Percentiles rank a stretch among this genome's conserved stretches.
phyloP scores from a whole-genome alignment of 2,329 filamentous ascomycete species.

The Endoconidiophora polonica region DNA sequence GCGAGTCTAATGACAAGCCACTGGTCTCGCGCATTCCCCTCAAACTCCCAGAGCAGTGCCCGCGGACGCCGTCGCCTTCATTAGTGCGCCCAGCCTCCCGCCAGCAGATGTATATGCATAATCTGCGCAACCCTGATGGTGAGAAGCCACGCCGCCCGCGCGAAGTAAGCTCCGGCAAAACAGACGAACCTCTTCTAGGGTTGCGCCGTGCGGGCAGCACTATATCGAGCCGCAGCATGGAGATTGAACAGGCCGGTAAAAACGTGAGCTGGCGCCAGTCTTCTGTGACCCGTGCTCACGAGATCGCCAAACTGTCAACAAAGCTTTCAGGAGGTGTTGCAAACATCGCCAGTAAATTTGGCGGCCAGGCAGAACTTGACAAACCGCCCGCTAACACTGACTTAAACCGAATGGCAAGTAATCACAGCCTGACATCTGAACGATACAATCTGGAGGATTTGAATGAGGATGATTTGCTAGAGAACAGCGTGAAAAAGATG shows the following conservation, averaged over 20 bases:
- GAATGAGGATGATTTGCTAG: not conserved
- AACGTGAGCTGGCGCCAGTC: constrained; percentile 6
- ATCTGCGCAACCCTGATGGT: constrained; percentile 4
- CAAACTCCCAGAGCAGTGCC: constrained; percentile 3
- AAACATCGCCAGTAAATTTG: constrained; percentile 22
- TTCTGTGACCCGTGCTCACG: constrained; percentile 2
- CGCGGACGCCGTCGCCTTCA: constrained; percentile 1
- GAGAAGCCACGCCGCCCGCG: not conserved
- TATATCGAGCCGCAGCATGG: constrained; percentile 7
- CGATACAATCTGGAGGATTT: not conserved
- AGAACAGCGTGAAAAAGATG: constrained; percentile 11
- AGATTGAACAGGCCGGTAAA: constrained; percentile 8
- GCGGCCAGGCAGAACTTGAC: constrained; percentile 12
- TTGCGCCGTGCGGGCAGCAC: constrained; percentile 2
- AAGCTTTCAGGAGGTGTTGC: constrained; percentile 19
- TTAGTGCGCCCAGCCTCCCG: constrained; percentile 5
- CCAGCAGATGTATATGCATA: constrained; percentile 4
- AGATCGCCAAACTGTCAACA: constrained; percentile 17
- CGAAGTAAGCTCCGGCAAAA: not conserved
- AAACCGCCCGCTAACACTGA: not conserved
- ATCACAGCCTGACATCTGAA: constrained; percentile 2
- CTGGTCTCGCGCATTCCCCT: not conserved
- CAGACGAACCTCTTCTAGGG: not conserved
- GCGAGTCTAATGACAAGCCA: not conserved
- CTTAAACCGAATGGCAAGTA: not conserved